phyloP scores from a whole-genome alignment of 2,329 filamentous ascomycete species.

The Pleoardoris graminearum region DNA sequence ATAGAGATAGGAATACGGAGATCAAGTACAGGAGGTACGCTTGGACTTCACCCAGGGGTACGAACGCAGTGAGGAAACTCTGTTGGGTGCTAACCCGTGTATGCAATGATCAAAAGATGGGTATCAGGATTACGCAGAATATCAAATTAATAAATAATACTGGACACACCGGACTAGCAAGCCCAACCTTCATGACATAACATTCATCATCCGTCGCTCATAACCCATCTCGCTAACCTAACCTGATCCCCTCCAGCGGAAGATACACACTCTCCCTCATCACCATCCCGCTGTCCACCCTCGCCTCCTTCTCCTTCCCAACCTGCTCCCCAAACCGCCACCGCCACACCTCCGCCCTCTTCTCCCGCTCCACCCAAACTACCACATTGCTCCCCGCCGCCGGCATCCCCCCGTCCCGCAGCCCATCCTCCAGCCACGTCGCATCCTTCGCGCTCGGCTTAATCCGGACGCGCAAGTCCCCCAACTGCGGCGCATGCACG shows the following conservation, averaged over 20 bases:
- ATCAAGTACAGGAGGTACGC: too few relatives aligned
- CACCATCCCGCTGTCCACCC: conserved; percentile 15
- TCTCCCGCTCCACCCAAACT: conserved; percentile 13
- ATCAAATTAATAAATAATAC: too few relatives aligned
- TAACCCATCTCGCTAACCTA: not conserved
- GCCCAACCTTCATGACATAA: too few relatives aligned
- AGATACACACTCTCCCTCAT: conserved; percentile 9
- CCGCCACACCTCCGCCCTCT: conserved; percentile 22
- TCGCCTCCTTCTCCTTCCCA: conserved; percentile 4
- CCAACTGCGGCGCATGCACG: conserved; percentile 19
- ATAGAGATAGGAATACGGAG: too few relatives aligned
- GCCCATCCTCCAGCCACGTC: conserved; percentile 17
- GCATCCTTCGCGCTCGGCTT: conserved; percentile 16
- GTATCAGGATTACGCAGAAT: too few relatives aligned
- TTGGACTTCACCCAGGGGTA: too few relatives aligned
- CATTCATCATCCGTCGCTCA: too few relatives aligned
- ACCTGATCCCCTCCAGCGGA: not conserved
- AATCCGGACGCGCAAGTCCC: conserved; percentile 19
- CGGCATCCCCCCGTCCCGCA: conserved; percentile 17
- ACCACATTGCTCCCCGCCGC: conserved; percentile 11
- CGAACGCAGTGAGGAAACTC: too few relatives aligned
- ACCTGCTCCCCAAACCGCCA: conserved; percentile 21
- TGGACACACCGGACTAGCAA: too few relatives aligned
- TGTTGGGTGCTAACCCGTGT: too few relatives aligned
- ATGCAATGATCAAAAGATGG: too few relatives aligned